phyloP scores from a whole-genome alignment of 192 early-diverging fungal genomes.

The Lobosporangium transversale region DNA sequence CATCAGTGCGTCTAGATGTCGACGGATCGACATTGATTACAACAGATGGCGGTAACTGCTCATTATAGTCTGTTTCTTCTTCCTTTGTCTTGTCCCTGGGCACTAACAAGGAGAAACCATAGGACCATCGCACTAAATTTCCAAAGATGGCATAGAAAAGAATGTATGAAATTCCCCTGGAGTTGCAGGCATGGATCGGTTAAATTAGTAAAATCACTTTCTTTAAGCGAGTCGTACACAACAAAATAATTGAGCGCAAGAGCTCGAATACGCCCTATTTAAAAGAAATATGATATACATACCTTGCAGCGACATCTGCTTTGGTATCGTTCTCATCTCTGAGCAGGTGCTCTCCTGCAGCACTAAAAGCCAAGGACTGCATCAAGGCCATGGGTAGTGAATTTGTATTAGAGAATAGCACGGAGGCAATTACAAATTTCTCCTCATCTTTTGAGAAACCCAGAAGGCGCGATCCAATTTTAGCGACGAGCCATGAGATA shows the following conservation, averaged over 20 bases:
- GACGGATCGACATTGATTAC: slow-evolving; percentile 25
- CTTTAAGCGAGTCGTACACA: too few relatives aligned
- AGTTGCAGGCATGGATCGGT: too few relatives aligned
- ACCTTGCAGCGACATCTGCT: slow-evolving; percentile 61
- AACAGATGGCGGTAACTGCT: slow-evolving; percentile 24
- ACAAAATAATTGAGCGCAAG: too few relatives aligned
- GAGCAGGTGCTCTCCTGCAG: slow-evolving; percentile 56
- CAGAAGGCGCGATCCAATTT: slow-evolving; percentile 50
- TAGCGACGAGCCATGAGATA: slow-evolving; percentile 47
- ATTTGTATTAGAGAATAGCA: slow-evolving; percentile 80
- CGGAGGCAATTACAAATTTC: slow-evolving; percentile 70
- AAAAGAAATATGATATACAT: too few relatives aligned
- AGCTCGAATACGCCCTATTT: too few relatives aligned
- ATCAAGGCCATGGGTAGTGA: slow-evolving; percentile 77
- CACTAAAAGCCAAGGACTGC: slow-evolving; percentile 64
- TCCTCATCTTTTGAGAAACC: slow-evolving; percentile 62
- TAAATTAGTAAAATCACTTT: too few relatives aligned
- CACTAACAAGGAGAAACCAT: slow-evolving; percentile 73
- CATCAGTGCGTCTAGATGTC: slow-evolving; percentile 11
- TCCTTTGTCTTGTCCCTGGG: slow-evolving; percentile 34
- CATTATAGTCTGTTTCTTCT: slow-evolving; percentile 15
- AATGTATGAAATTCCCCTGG: slow-evolving; percentile 79
- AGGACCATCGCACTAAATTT: slow-evolving; percentile 82
- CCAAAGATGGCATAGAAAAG: slow-evolving; percentile 83
- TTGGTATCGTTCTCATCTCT: slow-evolving; percentile 57